A percentile compares a stretch with the other conserved stretches of the same genome.
These are phyloP conservation scores for Collybia sordida DNA, from an alignment of 768 basidiomycete species.

Conservation along the genomic window DNA sequence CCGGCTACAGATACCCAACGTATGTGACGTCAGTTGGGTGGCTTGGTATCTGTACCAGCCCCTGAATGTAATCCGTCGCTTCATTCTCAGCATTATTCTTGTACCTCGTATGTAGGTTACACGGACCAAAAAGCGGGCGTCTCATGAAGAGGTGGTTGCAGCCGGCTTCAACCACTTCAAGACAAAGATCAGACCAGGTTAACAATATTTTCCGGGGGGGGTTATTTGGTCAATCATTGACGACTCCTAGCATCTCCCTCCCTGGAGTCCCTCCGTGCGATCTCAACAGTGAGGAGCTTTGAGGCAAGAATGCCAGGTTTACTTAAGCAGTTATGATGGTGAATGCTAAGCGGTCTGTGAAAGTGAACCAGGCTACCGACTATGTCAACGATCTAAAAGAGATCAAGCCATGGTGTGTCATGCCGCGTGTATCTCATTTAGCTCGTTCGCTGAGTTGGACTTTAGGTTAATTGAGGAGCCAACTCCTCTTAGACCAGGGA, in stretches of 20 bases:
- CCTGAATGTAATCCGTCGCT: background rate
- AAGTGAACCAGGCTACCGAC: constrained; percentile 89
- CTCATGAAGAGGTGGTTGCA: constrained; percentile 82
- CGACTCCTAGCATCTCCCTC: constrained; percentile 79
- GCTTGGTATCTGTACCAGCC: constrained; percentile 53
- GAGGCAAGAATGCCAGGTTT: constrained; percentile 91
- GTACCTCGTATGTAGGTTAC: constrained; percentile 61
- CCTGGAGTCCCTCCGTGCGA: constrained; percentile 55
- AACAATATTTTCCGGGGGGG: constrained; percentile 63
- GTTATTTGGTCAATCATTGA: constrained; percentile 96
- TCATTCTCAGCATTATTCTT: background rate
- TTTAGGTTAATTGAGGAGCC: constrained; percentile 93
- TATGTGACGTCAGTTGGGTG: constrained; percentile 94
- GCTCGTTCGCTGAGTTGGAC: background rate
- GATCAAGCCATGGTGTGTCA: constrained; percentile 82
- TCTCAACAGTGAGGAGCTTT: constrained; percentile 59
- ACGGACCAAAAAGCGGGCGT: constrained; percentile 85
- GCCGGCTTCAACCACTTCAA: constrained; percentile 98
- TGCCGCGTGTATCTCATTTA: background rate
- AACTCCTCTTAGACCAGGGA: too few species aligned
- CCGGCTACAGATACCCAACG: constrained; percentile 71
- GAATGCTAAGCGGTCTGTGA: constrained; percentile 96
- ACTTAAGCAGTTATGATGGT: constrained; percentile 96
- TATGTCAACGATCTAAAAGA: constrained; percentile 79
- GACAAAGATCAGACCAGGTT: constrained; percentile 93